Evolutionary conservation across 2,329 filamentous ascomycete species (phyloP), one percentile per base, ranked within the genome.

Genomic region (Pyrenochaeta sp.): DNA sequence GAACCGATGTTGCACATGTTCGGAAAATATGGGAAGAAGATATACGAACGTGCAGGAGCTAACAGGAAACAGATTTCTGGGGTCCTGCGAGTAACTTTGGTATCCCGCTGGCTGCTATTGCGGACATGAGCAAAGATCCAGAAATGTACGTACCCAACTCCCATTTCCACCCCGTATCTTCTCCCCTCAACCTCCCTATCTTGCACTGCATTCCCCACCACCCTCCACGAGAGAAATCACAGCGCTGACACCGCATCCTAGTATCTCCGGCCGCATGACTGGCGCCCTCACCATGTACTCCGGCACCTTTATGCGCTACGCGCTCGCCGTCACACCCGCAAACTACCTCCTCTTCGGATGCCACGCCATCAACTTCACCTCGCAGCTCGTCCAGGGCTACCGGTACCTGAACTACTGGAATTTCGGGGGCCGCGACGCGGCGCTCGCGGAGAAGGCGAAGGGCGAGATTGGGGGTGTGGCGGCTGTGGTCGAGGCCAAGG

Each of bases 321-420:
- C 84, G 45, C 67, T 87, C 51, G 83, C 84, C 49, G 82, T 87
- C 43, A 74, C 75, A 11, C 84, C 84, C 27, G 77, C 76, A 61
- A 87, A 87, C 74, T 86, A 85, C 74, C 81, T 87, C 53, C 81
- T 87, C 42, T 86, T 87, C 69, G 83, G 80, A 54, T 86, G 83
- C 74, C 84, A 87, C 71, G 72, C 81, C 48, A 78, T 85, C 72
- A 87, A 87, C 73, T 86, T 84, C 71, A 72, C 71, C 53, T 81
- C 81, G 31, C 84, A 87, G 69, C 55, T 75, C 30, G 80, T 78
- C 21, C 84, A 87, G 67, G 82, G 77, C 14, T 85, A 85, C 72
- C 75, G 84, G 41, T 87, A 82, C 63, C 50, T 84, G 51, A 78
- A 80, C 60, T 84, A 84, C 72, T 84, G 79, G 79, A 74, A 80